Base-by-base conservation (phyloP, 345 rosid genomes). In the Nasturtium officinale region DNA sequence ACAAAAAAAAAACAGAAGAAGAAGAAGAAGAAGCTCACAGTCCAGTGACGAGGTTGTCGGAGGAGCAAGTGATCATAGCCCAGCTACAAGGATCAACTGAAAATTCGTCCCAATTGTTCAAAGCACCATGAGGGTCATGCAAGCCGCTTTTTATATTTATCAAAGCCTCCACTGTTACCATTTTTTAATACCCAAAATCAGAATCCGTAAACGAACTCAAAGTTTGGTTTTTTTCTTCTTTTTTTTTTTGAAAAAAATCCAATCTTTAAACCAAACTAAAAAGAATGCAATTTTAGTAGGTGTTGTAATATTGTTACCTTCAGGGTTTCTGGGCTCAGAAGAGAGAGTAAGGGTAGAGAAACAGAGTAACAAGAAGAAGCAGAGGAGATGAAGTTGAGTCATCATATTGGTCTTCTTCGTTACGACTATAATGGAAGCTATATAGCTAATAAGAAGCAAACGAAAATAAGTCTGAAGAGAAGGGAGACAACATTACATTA, bases 1-100 rank as follows among this genome's bases (percentile, higher is more conserved):
- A n/a, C n/a, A 5, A n/a, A 11, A 33, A 18, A 13, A 13, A 4
- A 15, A 6, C 18, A 28, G 13, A 38, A 18, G 25, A 7, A 23
- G 25, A 23, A 28, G 13, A 38, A 18, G 25, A 7, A 23, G 25
- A 23, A 23, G 25, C 75, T 64, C 65, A 93, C 98, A 93, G 69
- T 86, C 89, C 92, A 73, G 74, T 82, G 78, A 90, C 96, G 67
- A 90, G 92, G 78, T 87, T 89, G 50, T 86, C 98, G 46, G 84
- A 26, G 4, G 97, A 93, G 71, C 97, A 93, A 83, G 89, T 89
- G 78, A 93, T 77, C 97, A 93, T 87, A 57, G 97, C 94, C 98
- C 98, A 93, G 71, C 97, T 93, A 73, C 98, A 93, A 23, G 98
- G 98, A 85, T 90, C 98, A 61, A 93, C 98, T 8, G 97, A 90